phyloP scores from a whole-genome alignment of 1,284 basidiomycete genomes.

The Phlebopus sp. region DNA sequence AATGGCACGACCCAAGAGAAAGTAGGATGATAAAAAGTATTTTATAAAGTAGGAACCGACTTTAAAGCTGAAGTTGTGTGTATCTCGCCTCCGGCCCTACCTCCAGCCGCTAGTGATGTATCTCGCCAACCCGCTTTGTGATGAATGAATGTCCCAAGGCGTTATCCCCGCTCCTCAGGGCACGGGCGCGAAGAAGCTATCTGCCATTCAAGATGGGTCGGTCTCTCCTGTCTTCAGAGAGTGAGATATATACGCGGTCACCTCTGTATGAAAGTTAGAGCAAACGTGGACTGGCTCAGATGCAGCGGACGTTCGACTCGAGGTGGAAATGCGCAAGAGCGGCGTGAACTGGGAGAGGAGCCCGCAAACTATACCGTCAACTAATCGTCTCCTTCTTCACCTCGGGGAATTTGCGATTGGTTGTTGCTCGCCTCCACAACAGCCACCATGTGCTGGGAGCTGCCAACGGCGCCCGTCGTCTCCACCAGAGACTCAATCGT shows the following conservation, averaged over 20 bases:
- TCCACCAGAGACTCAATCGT: slow-evolving; percentile 27
- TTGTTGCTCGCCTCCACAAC: slow-evolving; percentile 23
- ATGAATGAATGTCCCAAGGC: too few species aligned
- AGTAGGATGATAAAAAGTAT: slow-evolving; percentile 8
- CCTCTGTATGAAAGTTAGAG: background rate
- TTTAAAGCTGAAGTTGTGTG: too few species aligned
- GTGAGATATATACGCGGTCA: background rate
- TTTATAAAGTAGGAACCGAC: too few species aligned
- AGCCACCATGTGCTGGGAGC: slow-evolving; percentile 31
- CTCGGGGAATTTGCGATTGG: background rate
- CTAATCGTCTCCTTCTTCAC: background rate
- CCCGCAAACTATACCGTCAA: background rate
- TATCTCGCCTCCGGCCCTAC: too few species aligned
- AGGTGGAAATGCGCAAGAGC: background rate
- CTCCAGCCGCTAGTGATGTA: too few species aligned
- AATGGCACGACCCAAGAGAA: slow-evolving; percentile 16
- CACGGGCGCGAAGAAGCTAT: too few species aligned
- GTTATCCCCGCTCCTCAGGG: background rate
- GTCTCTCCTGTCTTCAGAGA: too few species aligned
- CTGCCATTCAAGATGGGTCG: too few species aligned
- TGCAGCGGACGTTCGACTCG: background rate
- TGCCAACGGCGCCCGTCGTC: slow-evolving; percentile 29
- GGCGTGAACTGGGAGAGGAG: background rate
- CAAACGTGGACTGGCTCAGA: background rate
- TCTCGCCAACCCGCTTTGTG: too few species aligned